Base-by-base conservation (phyloP, 441 rosid species). In the Hura crepitans region DNA sequence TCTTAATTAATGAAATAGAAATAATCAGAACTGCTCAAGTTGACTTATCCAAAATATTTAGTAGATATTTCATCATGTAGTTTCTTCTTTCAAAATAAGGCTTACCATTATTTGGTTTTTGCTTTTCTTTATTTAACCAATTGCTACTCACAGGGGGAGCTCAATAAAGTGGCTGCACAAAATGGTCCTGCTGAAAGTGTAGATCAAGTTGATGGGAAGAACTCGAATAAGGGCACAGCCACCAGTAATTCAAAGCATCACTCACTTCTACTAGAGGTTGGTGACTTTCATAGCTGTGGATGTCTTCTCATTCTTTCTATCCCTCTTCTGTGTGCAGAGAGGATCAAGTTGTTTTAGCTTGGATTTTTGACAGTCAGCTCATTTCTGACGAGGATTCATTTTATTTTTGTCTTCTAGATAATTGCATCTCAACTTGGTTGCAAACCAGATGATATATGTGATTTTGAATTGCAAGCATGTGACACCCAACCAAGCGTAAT, bases 401-500 rank as follows among this genome's bases (percentile, higher is more conserved):
- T 65, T 9, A 25, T 49, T 53, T 69, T 62, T 72, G 57, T 59
- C 57, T 75, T 62, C 54, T 77, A 96, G 97, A 82, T 87, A 74
- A 84, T 96, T 60, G 96, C 96, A 35, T 70, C 67, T 57, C 80
- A 85, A 54, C 77, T 87, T 66, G 86, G 89, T 30, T 96, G 97
- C 76, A 72, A 80, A 69, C 84, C 91, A 45, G 89, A 81, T 56
- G 90, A 83, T 79, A 96, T 93, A 75, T 89, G 86, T 61, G 97
- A 96, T 79, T 93, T 93, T 84, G 99, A 96, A 81, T 82, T 96
- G 81, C 99, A 96, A 89, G 96, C 90, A 60, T 96, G 99, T 72
- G 99, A 96, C 79, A 89, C 98, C 69, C 99, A 96, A 76, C 97
- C 91, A 33, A 91, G 97, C 77, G 68, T 83, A 72, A 79, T 88